A percentile compares a stretch with the other conserved stretches of the same genome.
Evolutionary conservation across 257 asterid genomes (phyloP).

Genomic region (Solanum chilense): DNA sequence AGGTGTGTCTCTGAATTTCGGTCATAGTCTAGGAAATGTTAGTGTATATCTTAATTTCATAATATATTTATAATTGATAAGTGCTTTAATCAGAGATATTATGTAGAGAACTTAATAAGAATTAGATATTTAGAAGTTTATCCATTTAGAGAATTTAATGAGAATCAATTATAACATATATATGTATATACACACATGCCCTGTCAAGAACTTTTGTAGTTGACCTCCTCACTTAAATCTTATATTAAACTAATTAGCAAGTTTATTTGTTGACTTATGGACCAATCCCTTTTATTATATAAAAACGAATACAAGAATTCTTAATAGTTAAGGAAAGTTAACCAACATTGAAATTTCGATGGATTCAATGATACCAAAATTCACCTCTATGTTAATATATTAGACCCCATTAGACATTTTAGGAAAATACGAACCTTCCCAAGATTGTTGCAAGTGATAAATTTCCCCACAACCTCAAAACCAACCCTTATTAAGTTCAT

Average conservation of each 20-base stretch:
- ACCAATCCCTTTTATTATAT: background rate
- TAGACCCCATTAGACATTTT: background rate
- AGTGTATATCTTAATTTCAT: background rate
- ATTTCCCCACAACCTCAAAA: background rate
- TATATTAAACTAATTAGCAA: too few species aligned
- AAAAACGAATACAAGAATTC: background rate
- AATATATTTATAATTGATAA: background rate
- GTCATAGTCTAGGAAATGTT: too few species aligned
- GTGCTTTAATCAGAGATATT: background rate
- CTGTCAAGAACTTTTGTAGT: background rate
- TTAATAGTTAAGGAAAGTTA: background rate
- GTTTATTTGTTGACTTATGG: background rate
- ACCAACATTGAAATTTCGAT: background rate
- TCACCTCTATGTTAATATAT: background rate
- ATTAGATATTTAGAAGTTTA: background rate
- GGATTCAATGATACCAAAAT: background rate
- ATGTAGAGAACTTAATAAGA: background rate
- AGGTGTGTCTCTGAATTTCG: too few species aligned
- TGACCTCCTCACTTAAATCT: background rate
- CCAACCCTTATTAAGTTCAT: background rate
- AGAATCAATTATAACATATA: background rate
- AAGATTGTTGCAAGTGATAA: background rate
- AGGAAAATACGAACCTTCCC: background rate
- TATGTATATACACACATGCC: background rate
- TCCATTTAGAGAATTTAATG: background rate